Evolutionary conservation across 73 alveolate genomes (phyloP), one percentile per base, ranked within the genome.

Genomic region (Paramecium sexaurelia): DNA sequence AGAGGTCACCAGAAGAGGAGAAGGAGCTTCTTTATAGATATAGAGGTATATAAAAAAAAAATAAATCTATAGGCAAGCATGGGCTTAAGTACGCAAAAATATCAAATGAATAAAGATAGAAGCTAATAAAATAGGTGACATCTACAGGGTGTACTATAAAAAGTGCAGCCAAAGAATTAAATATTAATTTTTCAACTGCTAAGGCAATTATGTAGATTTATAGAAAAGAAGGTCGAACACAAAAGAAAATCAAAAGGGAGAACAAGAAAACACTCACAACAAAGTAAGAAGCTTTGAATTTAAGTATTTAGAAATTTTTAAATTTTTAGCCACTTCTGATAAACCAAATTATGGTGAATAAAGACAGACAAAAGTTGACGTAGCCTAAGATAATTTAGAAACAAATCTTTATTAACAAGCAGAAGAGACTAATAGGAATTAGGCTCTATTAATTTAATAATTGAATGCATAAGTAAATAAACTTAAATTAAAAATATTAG

Each of bases 121-220:
- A 6, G 22, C 19, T 78, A 5, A 78, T 78, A 10, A 43, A 78
- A 13, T 7, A 45, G 22, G 90, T 78, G 40, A 41, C 90, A 3
- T 20, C 75, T 7, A 78, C 90, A 22, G 90, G 90, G 2, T 78
- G 90, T n/a, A 78, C 90, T 17, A 78, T 78, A 19, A 78, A 78
- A 78, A 78, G 90, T 43, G 90, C 90, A 36, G 90, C 90, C 11
- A 32, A 41, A 11, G 71, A 78, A 41, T 45, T 78, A 26, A 39
- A 78, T 19, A 78, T 78, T 10, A 78, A 78, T 45, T 78, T 78
- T 40, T 78, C 90, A 39, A 78, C 90, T 37, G 90, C 90, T 0
- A 78, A 78, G 51, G 90, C 90, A 45, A 78, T 78, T 33, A 78
- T 78, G 90, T 27, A 78, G 35, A 78, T 78, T 24, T 78, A 39